phyloP scores from a whole-genome alignment of 192 early-diverging fungal species.

The Coemansia sp. region DNA sequence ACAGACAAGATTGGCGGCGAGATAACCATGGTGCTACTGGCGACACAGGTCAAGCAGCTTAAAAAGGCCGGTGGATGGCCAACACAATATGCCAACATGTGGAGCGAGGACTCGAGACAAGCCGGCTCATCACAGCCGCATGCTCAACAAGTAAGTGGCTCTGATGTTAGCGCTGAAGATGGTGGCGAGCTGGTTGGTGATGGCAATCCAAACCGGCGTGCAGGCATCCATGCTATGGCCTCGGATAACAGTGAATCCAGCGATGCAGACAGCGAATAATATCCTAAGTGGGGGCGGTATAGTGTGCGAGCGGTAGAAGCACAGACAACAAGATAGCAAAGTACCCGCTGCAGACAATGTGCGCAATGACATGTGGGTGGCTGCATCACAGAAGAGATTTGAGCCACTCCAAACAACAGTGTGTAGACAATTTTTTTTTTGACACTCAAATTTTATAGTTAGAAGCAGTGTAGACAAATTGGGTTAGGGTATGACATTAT shows the following conservation, averaged over 20 bases:
- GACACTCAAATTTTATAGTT: too few species aligned
- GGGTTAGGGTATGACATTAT: too few species aligned
- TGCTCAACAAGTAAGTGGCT: not conserved
- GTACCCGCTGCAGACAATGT: too few species aligned
- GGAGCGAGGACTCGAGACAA: conserved; percentile 16
- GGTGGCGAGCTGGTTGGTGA: conserved; percentile 6
- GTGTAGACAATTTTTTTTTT: too few species aligned
- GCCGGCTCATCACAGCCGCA: not conserved
- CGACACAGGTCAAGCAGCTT: conserved; percentile 71
- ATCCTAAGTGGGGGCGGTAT: not conserved
- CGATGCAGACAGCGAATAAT: conserved; percentile 9
- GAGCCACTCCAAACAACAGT: too few species aligned
- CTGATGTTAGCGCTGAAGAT: conserved; percentile 8
- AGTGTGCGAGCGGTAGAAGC: not conserved
- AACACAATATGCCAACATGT: conserved; percentile 24
- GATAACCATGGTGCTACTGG: conserved; percentile 70
- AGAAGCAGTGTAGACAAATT: too few species aligned
- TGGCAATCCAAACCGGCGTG: conserved; percentile 18
- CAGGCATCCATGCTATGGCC: not conserved
- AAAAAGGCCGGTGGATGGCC: conserved; percentile 48
- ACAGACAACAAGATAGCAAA: not conserved
- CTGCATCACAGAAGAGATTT: too few species aligned
- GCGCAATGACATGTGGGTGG: too few species aligned
- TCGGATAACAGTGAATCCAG: conserved; percentile 8
- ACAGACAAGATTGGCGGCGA: conserved; percentile 76